phyloP scores from a whole-genome alignment of 2,329 filamentous ascomycete species.

The Lachnellula arida region DNA sequence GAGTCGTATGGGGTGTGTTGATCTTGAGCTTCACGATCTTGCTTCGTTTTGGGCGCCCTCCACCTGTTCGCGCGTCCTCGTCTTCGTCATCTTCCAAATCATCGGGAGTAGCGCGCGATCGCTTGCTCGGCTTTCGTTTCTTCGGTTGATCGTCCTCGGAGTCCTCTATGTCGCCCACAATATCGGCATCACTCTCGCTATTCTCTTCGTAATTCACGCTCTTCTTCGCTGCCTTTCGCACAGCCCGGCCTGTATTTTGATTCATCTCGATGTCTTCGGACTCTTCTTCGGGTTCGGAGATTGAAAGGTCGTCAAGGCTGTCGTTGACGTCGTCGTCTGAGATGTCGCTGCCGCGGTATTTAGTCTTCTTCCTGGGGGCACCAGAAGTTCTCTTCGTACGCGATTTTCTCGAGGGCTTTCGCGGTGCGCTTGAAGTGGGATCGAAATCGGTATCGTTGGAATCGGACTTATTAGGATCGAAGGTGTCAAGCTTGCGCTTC shows the following conservation, averaged over 20 bases:
- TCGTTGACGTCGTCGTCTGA: slow-evolving; percentile 54
- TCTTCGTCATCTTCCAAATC: slow-evolving; percentile 9
- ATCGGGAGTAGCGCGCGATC: slow-evolving; percentile 3
- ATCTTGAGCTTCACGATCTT: slow-evolving; percentile 30
- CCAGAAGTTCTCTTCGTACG: slow-evolving; percentile 27
- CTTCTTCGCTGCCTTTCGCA: slow-evolving; percentile 45
- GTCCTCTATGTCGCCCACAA: slow-evolving; percentile 30
- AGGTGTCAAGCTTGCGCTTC: slow-evolving; percentile 53
- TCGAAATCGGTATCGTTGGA: slow-evolving; percentile 65
- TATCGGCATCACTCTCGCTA: slow-evolving; percentile 35
- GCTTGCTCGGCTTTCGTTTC: slow-evolving; percentile 21
- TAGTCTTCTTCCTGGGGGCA: slow-evolving; percentile 36
- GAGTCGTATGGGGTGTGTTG: slow-evolving; percentile 18
- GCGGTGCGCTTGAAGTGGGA: slow-evolving; percentile 44
- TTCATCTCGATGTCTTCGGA: slow-evolving; percentile 39
- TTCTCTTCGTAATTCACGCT: slow-evolving; percentile 45
- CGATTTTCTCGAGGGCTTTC: slow-evolving; percentile 41
- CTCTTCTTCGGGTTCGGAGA: slow-evolving; percentile 39
- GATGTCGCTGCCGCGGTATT: slow-evolving; percentile 58
- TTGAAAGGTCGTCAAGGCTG: slow-evolving; percentile 46
- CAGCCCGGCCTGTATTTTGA: slow-evolving; percentile 43
- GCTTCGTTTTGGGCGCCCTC: not conserved
- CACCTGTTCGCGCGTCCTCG: not conserved
- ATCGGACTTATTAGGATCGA: slow-evolving; percentile 60
- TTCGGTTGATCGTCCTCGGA: slow-evolving; percentile 20